These are phyloP conservation scores for Alternaria triticimaculans DNA, from an alignment of 2,329 filamentous ascomycete species.

Conservation along the genomic window DNA sequence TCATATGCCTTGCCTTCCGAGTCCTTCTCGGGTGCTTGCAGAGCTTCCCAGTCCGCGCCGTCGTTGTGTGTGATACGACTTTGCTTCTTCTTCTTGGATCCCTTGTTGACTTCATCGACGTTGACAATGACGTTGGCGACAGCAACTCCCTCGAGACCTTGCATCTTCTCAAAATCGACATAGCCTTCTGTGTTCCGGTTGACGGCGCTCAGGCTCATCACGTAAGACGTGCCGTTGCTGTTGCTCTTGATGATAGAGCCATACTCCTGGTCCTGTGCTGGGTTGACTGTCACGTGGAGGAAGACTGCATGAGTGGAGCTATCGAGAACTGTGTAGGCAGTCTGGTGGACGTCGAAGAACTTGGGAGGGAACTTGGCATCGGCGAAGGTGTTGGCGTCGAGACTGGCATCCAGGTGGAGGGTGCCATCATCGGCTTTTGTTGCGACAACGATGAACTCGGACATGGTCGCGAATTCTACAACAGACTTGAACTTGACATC, in stretches of 20 bases:
- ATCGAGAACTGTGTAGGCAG: conserved; percentile 90
- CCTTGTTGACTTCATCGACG: conserved; percentile 65
- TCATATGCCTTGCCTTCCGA: conserved; percentile 72
- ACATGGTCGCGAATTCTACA: conserved; percentile 90
- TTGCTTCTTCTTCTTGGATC: conserved; percentile 78
- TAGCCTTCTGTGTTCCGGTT: conserved; percentile 79
- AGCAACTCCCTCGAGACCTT: conserved; percentile 87
- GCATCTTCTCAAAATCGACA: conserved; percentile 96
- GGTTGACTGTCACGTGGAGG: conserved; percentile 85
- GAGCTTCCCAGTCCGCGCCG: conserved; percentile 81
- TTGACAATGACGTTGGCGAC: conserved; percentile 88
- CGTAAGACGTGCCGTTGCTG: conserved; percentile 95
- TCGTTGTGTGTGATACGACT: conserved; percentile 97
- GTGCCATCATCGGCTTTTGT: conserved; percentile 70
- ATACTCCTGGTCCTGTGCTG: conserved; percentile 68
- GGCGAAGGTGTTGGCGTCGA: conserved; percentile 84
- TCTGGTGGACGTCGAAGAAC: conserved; percentile 78
- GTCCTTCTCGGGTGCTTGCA: conserved; percentile 75
- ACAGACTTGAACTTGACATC: conserved; percentile 72
- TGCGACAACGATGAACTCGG: conserved; percentile 93
- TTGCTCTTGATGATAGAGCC: conserved; percentile 97
- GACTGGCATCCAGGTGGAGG: conserved; percentile 78
- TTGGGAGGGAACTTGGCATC: conserved; percentile 85
- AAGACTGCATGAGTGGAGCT: conserved; percentile 95
- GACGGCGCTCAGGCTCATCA: conserved; percentile 79